A percentile compares a stretch with the other conserved stretches of the same genome.
These are phyloP conservation scores for Hypoxylon perforatum DNA, from an alignment of 495 filamentous ascomycete species.

Conservation along the genomic window DNA sequence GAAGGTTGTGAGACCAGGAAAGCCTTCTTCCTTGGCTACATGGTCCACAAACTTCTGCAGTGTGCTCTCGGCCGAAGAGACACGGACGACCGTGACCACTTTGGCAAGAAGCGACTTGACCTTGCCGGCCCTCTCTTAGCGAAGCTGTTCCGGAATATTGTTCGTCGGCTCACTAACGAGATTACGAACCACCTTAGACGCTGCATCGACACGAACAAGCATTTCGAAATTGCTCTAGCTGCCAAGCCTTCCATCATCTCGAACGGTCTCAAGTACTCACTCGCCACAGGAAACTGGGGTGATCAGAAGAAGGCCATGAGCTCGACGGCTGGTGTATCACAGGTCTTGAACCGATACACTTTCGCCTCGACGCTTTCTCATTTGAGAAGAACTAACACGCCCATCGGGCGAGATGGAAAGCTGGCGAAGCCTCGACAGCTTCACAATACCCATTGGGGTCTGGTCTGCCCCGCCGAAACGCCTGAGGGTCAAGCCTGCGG, in stretches of 20 bases:
- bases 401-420: slow-evolving; percentile 97
- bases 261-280: slow-evolving; percentile 92
- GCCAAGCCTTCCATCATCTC: slow-evolving; percentile 92
- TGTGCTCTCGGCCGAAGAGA: slow-evolving; percentile 91
- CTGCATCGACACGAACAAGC: slow-evolving; percentile 85
- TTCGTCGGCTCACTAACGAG: slow-evolving; percentile 87
- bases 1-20: slow-evolving; percentile 98
- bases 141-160: slow-evolving; percentile 88
- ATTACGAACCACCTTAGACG: slow-evolving; percentile 89
- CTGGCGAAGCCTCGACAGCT: slow-evolving; percentile 97
- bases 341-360: slow-evolving; percentile 97
- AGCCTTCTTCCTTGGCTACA: slow-evolving; percentile 98
- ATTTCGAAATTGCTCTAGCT: slow-evolving; percentile 89
- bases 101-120: slow-evolving; percentile 98
- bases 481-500: slow-evolving; percentile 99
- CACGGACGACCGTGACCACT: slow-evolving; percentile 97
- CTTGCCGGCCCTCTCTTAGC: slow-evolving; percentile 93
- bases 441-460: slow-evolving; percentile 98
- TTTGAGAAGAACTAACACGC: slow-evolving; percentile 95
- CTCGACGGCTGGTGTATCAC: slow-evolving; percentile 95
- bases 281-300: slow-evolving; percentile 99
- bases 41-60: slow-evolving; percentile 94
- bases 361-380: slow-evolving; percentile 97
- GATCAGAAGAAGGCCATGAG: slow-evolving; percentile 97
- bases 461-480: slow-evolving; percentile 97